These are phyloP conservation scores for Ganoderma lucidum DNA, from an alignment of 1,284 basidiomycete genomes.

Conservation along the genomic window DNA sequence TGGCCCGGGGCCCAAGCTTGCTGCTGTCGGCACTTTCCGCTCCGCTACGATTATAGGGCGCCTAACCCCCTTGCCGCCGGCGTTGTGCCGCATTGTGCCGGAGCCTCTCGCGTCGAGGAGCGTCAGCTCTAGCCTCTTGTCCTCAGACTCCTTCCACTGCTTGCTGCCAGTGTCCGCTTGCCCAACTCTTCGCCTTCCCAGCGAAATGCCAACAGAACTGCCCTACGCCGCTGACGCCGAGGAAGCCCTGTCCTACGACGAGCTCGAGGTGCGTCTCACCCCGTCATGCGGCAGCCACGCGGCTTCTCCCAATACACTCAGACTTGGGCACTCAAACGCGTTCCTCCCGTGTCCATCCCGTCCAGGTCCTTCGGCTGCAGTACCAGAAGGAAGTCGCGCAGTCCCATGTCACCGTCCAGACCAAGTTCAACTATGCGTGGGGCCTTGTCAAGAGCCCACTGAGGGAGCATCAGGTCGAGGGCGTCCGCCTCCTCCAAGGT, in stretches of 20 bases:
- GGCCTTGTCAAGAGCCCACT: slow-evolving; percentile 91
- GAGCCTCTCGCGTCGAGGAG: slow-evolving; percentile 3
- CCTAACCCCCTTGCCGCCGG: not conserved
- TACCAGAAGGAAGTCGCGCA: slow-evolving; percentile 89
- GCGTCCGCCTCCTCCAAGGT: slow-evolving; percentile 94
- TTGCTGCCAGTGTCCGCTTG: not conserved
- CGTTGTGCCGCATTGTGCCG: not conserved
- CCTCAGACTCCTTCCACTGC: slow-evolving; percentile 1
- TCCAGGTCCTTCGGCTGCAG: slow-evolving; percentile 83
- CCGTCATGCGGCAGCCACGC: slow-evolving; percentile 10
- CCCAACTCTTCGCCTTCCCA: not conserved
- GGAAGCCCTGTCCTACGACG: slow-evolving; percentile 87
- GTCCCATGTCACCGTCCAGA: slow-evolving; percentile 92
- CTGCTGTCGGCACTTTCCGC: not conserved
- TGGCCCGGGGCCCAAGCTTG: not conserved
- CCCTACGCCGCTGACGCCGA: slow-evolving; percentile 97
- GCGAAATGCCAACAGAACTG: slow-evolving; percentile 80
- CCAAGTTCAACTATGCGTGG: slow-evolving; percentile 99
- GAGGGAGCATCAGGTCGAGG: slow-evolving; percentile 87
- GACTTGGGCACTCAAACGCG: slow-evolving; percentile 7
- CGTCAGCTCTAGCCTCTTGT: slow-evolving; percentile 4
- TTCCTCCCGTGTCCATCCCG: not conserved
- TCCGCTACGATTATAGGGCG: not conserved
- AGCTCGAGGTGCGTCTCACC: slow-evolving; percentile 73
- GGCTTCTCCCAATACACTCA: slow-evolving; percentile 5